These are phyloP conservation scores for Pichia sp. DNA, from an alignment of 1,139 yeast genomes.

Conservation along the genomic window DNA sequence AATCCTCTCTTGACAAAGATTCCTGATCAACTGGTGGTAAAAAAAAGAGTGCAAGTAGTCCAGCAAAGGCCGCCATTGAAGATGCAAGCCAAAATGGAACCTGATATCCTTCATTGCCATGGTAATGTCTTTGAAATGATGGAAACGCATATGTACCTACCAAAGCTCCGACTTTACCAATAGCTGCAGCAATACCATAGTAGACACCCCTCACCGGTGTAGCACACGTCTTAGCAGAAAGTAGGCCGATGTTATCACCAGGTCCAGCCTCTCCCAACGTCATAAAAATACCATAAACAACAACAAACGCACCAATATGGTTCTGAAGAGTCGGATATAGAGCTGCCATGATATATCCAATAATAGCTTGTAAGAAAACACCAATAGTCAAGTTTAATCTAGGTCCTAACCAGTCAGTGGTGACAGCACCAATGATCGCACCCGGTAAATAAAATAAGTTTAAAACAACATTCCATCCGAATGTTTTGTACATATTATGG, in stretches of 20 bases:
- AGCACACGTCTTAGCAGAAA: slow-evolving; percentile 82
- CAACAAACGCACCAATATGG: slow-evolving; percentile 71
- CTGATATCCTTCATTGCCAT: slow-evolving; percentile 40
- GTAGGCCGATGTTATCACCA: slow-evolving; percentile 87
- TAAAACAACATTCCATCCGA: slow-evolving; percentile 91
- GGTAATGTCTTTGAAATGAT: slow-evolving; percentile 25
- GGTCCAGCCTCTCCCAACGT: slow-evolving; percentile 92
- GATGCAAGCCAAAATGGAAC: slow-evolving; percentile 83
- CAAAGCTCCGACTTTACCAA: slow-evolving; percentile 89
- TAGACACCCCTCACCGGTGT: slow-evolving; percentile 87
- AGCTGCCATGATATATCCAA: slow-evolving; percentile 90
- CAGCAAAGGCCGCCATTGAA: slow-evolving; percentile 67
- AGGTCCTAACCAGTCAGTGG: slow-evolving; percentile 84
- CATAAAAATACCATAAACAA: slow-evolving; percentile 79
- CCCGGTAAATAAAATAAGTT: slow-evolving; percentile 90
- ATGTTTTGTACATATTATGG: slow-evolving; percentile 59
- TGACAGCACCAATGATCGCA: slow-evolving; percentile 71
- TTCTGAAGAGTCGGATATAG: slow-evolving; percentile 46
- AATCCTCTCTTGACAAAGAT: slow-evolving; percentile 74
- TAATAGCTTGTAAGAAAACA: slow-evolving; percentile 60
- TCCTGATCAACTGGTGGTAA: slow-evolving; percentile 81
- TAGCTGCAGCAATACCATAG: slow-evolving; percentile 86
- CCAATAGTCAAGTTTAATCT: slow-evolving; percentile 69
- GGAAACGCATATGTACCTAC: slow-evolving; percentile 90
- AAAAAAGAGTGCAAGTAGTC: slow-evolving; percentile 58